Conservation (phyloP, 2,329 filamentous ascomycete species). For the Ceratocystis variospora region DNA sequence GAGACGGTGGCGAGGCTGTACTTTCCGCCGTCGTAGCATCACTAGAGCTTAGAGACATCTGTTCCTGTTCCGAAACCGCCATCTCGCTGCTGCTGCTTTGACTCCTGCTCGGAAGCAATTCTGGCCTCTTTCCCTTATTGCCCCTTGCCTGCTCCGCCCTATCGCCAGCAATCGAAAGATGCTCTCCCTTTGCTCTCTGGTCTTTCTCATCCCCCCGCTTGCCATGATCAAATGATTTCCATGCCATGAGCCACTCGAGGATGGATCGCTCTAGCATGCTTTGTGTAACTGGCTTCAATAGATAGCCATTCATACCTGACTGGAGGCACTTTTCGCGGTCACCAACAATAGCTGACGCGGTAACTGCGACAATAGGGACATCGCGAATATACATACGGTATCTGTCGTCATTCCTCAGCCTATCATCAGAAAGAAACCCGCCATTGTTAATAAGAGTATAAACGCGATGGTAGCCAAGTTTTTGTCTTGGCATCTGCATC, state of each 20-base stretch:
- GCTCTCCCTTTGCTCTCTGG: not conserved
- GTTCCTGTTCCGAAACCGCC: not conserved
- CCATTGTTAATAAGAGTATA: slow-evolving; percentile 38
- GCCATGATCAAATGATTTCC: not conserved
- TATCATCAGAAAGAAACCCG: slow-evolving; percentile 44
- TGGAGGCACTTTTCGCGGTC: slow-evolving; percentile 60
- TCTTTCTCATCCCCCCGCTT: not conserved
- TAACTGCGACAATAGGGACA: slow-evolving; percentile 71
- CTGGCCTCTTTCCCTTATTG: too few species aligned
- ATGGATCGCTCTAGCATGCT: slow-evolving; percentile 15
- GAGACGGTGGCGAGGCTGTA: not conserved
- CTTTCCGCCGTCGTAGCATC: not conserved
- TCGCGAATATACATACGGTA: slow-evolving; percentile 35
- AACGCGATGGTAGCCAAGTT: not conserved
- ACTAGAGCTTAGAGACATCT: not conserved
- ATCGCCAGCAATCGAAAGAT: too few species aligned
- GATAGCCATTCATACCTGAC: slow-evolving; percentile 64
- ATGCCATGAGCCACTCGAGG: slow-evolving; percentile 7
- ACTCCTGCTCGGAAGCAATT: not conserved
- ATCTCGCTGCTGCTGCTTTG: slow-evolving; percentile 1
- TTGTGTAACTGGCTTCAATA: slow-evolving; percentile 51
- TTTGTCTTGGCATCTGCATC: not conserved
- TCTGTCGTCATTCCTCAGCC: slow-evolving; percentile 21
- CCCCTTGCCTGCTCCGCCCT: too few species aligned
- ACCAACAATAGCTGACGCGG: slow-evolving; percentile 62